phyloP scores from a whole-genome alignment of 805 yeast genomes.

The Candida methanosorbosa region DNA sequence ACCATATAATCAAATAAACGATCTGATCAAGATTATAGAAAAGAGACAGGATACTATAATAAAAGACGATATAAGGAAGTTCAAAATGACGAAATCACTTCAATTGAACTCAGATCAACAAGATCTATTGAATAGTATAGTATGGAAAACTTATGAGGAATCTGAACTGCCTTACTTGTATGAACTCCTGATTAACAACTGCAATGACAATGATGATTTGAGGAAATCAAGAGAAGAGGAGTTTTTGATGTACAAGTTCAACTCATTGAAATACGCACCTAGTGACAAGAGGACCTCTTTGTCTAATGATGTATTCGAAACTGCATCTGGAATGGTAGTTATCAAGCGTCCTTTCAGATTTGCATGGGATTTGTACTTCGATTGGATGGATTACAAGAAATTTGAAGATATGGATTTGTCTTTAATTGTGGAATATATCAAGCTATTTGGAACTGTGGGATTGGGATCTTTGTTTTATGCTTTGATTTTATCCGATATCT shows the following conservation, averaged over 20 bases:
- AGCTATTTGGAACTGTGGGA: constrained; percentile 50
- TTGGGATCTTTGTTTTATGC: constrained; percentile 51
- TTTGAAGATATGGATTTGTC: constrained; percentile 41
- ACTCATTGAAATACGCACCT: constrained; percentile 47
- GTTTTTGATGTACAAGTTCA: constrained; percentile 47
- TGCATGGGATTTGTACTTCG: constrained; percentile 70
- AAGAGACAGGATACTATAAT: constrained; percentile 33
- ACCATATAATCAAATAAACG: constrained; percentile 35
- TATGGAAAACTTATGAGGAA: constrained; percentile 39
- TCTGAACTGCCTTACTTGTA: constrained; percentile 49
- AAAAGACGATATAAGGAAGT: constrained; percentile 33
- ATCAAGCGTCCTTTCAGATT: constrained; percentile 50
- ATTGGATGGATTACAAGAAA: constrained; percentile 54
- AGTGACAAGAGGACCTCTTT: constrained; percentile 26
- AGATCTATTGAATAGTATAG: constrained; percentile 26
- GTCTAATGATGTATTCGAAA: constrained; percentile 36
- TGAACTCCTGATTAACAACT: constrained; percentile 44
- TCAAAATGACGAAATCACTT: constrained; percentile 40
- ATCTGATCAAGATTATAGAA: constrained; percentile 32
- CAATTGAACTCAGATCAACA: constrained; percentile 31
- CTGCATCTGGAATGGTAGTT: constrained; percentile 65
- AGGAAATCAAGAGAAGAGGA: constrained; percentile 55
- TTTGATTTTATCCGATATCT: constrained; percentile 57
- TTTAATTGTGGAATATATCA: constrained; percentile 41
- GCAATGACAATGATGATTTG: constrained; percentile 47